Percentiles rank a stretch among this genome's conserved stretches.
Conservation (phyloP, 352 stramenopile species). For the Globisporangium recalcitrans region DNA sequence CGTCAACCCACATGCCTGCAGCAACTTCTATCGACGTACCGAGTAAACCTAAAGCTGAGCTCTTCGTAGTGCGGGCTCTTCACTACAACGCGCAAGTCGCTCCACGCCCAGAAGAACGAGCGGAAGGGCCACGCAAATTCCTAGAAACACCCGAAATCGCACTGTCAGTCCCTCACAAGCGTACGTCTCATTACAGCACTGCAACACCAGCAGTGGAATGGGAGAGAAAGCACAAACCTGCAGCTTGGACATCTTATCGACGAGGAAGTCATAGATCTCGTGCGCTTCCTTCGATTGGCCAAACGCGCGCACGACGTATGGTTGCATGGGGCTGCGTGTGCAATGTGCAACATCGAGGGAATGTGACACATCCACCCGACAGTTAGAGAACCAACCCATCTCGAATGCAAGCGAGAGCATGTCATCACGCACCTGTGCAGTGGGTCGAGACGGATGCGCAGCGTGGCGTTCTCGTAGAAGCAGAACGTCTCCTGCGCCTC, state of each 20-base stretch:
- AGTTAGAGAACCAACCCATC: conserved; percentile 13
- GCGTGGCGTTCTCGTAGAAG: conserved; percentile 71
- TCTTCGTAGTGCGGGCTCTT: conserved; percentile 38
- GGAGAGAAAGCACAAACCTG: conserved; percentile 19
- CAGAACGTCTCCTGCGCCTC: conserved; percentile 63
- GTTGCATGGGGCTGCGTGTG: conserved; percentile 43
- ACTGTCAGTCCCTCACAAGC: background rate
- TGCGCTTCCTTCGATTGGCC: conserved; percentile 58
- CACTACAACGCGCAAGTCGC: conserved; percentile 61
- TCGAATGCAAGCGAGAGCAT: background rate
- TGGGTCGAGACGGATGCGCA: conserved; percentile 64
- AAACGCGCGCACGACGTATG: conserved; percentile 57
- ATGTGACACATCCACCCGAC: conserved; percentile 5
- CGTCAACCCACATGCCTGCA: background rate
- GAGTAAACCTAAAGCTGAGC: conserved; percentile 49
- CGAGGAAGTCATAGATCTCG: conserved; percentile 43
- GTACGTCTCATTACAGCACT: no score
- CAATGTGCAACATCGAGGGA: background rate
- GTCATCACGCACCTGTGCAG: conserved; percentile 48
- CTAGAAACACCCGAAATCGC: conserved; percentile 13
- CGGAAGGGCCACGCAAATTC: conserved; percentile 51
- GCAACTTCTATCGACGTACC: conserved; percentile 21
- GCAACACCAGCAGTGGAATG: no score
- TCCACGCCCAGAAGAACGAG: conserved; percentile 78
- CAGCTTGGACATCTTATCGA: conserved; percentile 45